These are phyloP conservation scores for Rhododendron simsii DNA, from an alignment of 148 eudicot genomes.

Conservation along the genomic window DNA sequence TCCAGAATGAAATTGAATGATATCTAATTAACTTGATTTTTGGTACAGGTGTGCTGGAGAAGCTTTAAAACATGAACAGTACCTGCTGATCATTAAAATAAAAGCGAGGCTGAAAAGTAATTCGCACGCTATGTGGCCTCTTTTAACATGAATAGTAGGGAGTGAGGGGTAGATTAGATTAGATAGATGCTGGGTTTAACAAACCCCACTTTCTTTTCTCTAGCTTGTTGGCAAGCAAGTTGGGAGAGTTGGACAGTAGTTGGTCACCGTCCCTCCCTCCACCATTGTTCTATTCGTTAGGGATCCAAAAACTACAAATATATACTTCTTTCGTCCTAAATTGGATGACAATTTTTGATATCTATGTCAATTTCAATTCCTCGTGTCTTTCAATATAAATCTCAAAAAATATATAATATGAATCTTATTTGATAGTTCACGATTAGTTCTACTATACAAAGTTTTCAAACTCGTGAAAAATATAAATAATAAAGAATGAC, in stretches of 20 bases:
- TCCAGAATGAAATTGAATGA: neutral
- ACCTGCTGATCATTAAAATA: neutral
- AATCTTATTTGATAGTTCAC: too few relatives aligned
- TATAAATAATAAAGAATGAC: too few relatives aligned
- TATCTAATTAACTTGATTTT: neutral
- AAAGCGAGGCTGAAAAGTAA: neutral
- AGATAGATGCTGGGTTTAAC: constrained; percentile 2
- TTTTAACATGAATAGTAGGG: too few relatives aligned
- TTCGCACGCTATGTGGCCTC: neutral
- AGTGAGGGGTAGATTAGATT: neutral
- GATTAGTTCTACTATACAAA: too few relatives aligned
- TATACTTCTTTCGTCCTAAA: too few relatives aligned
- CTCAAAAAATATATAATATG: too few relatives aligned
- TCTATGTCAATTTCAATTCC: too few relatives aligned
- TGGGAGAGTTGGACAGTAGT: constrained; percentile 33
- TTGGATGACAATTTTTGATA: too few relatives aligned
- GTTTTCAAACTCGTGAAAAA: too few relatives aligned
- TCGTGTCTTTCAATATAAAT: too few relatives aligned
- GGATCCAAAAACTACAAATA: too few relatives aligned
- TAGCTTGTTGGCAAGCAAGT: constrained; percentile 46
- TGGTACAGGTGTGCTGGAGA: neutral
- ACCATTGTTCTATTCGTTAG: too few relatives aligned
- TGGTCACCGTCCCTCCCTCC: neutral
- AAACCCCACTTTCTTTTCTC: constrained; percentile 24
- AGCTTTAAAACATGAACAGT: neutral